Conservation (phyloP, 108 stramenopile genomes). For the Cyclotella distinguenda region DNA sequence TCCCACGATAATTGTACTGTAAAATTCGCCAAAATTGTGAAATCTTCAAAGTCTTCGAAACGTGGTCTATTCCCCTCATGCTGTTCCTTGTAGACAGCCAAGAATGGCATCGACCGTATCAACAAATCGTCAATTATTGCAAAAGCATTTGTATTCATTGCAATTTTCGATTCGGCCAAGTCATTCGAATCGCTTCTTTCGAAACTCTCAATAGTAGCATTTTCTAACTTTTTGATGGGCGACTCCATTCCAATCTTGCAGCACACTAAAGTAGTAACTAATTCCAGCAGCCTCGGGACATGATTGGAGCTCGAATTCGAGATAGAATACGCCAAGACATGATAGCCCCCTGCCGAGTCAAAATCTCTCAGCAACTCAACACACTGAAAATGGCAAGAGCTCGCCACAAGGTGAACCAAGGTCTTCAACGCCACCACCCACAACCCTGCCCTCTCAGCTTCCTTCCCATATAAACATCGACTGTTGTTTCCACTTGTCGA, state of each 20-base stretch:
- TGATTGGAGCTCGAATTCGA: slow-evolving; percentile 60
- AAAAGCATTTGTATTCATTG: slow-evolving; percentile 69
- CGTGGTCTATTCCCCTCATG: slow-evolving; percentile 56
- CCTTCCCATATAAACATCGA: slow-evolving; percentile 69
- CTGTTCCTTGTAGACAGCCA: slow-evolving; percentile 53
- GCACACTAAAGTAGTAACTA: slow-evolving; percentile 65
- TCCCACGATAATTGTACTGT: slow-evolving; percentile 53
- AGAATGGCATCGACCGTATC: slow-evolving; percentile 64
- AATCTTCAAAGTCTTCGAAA: slow-evolving; percentile 9
- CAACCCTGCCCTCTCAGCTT: slow-evolving; percentile 79
- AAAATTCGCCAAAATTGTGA: slow-evolving; percentile 53
- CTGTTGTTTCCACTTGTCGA: slow-evolving; percentile 9
- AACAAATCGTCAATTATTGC: slow-evolving; percentile 80
- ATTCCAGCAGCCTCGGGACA: slow-evolving; percentile 76
- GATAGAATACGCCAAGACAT: slow-evolving; percentile 78
- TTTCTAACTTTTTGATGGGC: slow-evolving; percentile 20
- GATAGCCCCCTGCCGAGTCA: slow-evolving; percentile 85
- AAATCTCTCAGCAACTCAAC: slow-evolving; percentile 86
- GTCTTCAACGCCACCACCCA: slow-evolving; percentile 87
- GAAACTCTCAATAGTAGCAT: slow-evolving; percentile 7
- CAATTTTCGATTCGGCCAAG: slow-evolving; percentile 52
- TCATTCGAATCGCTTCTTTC: slow-evolving; percentile 16
- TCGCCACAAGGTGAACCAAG: slow-evolving; percentile 71
- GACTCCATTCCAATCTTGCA: slow-evolving; percentile 46
- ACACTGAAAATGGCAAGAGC: slow-evolving; percentile 71